Conservation (phyloP, 768 basidiomycete genomes). For the Mycena kentingensis region DNA sequence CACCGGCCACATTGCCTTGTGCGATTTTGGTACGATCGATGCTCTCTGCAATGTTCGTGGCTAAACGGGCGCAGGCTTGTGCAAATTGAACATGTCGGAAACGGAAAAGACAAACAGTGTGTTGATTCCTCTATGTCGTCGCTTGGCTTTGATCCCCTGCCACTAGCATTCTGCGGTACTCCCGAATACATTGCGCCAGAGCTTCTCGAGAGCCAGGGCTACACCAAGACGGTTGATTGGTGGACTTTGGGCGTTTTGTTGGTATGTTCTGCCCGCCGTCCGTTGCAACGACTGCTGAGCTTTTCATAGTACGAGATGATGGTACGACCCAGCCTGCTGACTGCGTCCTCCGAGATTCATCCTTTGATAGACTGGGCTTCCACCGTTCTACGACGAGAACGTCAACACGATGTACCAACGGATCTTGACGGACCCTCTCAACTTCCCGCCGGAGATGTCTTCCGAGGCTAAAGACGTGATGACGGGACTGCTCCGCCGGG, state of each 20-base stretch:
- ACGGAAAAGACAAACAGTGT: conserved; percentile 95
- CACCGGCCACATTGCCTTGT: conserved; percentile 95
- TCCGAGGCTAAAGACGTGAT: conserved; percentile 89
- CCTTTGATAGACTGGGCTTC: conserved; percentile 77
- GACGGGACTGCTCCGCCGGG: conserved; percentile 83
- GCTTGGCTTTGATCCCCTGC: conserved; percentile 14
- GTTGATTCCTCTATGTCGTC: conserved; percentile 26
- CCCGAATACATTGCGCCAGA: conserved; percentile 99
- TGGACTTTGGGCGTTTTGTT: conserved; percentile 96
- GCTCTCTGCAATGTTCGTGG: not conserved
- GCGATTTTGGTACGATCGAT: conserved; percentile 76
- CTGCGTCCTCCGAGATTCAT: conserved; percentile 1
- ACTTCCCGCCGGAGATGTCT: conserved; percentile 88
- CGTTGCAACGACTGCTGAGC: too few species aligned
- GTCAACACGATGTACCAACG: conserved; percentile 98
- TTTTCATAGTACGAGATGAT: conserved; percentile 99
- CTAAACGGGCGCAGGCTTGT: conserved; percentile 55
- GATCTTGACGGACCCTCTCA: conserved; percentile 89
- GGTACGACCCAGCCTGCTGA: conserved; percentile 41
- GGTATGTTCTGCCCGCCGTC: too few species aligned
- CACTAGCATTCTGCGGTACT: conserved; percentile 91
- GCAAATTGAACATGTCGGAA: conserved; percentile 96
- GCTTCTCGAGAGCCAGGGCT: conserved; percentile 92
- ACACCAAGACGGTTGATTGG: conserved; percentile 99
- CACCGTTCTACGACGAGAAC: conserved; percentile 99